phyloP scores from a whole-genome alignment of 2,329 filamentous ascomycete genomes.

The Diplodia scrobiculata region DNA sequence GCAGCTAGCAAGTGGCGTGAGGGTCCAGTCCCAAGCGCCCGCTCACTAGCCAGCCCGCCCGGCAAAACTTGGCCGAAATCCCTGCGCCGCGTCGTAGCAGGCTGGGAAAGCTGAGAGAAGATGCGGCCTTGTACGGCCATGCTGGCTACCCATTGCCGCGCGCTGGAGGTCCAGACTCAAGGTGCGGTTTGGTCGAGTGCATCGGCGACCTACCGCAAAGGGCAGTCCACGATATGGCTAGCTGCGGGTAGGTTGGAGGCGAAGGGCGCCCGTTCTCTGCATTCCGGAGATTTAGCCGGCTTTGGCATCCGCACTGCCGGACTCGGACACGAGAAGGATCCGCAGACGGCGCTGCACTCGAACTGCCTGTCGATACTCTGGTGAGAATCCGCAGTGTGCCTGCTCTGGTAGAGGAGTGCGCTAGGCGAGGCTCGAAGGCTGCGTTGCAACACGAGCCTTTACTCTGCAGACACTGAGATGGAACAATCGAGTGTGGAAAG shows the following conservation, averaged over 20 bases:
- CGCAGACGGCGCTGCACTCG: not conserved
- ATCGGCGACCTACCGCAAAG: not conserved
- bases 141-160: not conserved
- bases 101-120: not conserved
- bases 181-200: not conserved
- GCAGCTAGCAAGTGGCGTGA: constrained; percentile 4
- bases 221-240: constrained; percentile 10
- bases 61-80: not conserved
- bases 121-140: not conserved
- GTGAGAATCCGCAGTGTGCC: not conserved
- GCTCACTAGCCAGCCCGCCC: not conserved
- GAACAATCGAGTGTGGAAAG: too few relatives aligned
- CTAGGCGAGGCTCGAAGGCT: not conserved
- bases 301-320: not conserved
- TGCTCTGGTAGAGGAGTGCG: not conserved
- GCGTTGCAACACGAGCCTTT: too few relatives aligned
- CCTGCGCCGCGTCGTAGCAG: not conserved
- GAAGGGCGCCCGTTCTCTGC: not conserved
- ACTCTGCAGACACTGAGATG: too few relatives aligned
- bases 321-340: constrained; percentile 3
- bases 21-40: constrained; percentile 10
- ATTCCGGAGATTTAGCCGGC: constrained; percentile 6
- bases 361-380: not conserved
- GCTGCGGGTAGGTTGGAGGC: not conserved
- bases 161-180: not conserved